Conservation (phyloP, 2,329 filamentous ascomycete genomes). For the Orbilia blumenaviensis region DNA sequence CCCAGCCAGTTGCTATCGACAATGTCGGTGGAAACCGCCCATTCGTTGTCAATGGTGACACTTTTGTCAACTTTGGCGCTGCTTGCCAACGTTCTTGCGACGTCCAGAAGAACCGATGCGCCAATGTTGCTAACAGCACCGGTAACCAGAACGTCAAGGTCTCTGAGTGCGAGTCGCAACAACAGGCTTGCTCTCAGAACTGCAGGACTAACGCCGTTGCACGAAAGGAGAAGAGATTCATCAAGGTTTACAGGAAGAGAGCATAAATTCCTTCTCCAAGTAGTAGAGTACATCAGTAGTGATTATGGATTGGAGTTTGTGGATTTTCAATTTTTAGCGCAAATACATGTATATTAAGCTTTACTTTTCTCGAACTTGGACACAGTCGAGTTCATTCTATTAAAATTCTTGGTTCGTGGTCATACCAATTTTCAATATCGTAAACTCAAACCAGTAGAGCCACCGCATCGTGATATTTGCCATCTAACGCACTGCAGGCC, state of each 20-base stretch:
- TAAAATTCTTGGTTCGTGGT: slow-evolving; percentile 37
- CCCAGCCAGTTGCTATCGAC: slow-evolving; percentile 66
- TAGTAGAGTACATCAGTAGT: not conserved
- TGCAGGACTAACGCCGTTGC: slow-evolving; percentile 19
- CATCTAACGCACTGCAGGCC: no score
- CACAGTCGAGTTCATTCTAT: slow-evolving; percentile 35
- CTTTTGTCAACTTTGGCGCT: slow-evolving; percentile 67
- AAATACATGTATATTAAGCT: slow-evolving; percentile 44
- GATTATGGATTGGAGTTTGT: slow-evolving; percentile 14
- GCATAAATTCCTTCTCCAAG: slow-evolving; percentile 5
- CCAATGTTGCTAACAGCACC: slow-evolving; percentile 67
- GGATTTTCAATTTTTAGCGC: not conserved
- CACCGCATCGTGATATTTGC: no score
- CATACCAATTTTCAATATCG: slow-evolving; percentile 1
- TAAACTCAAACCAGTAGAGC: no score
- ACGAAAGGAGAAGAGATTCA: slow-evolving; percentile 30
- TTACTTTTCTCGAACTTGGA: slow-evolving; percentile 30
- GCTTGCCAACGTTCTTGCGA: slow-evolving; percentile 71
- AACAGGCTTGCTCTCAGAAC: slow-evolving; percentile 61
- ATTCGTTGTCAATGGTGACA: slow-evolving; percentile 68
- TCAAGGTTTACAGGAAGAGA: slow-evolving; percentile 39
- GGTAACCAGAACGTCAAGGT: slow-evolving; percentile 61
- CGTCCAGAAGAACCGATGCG: slow-evolving; percentile 71
- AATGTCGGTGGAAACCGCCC: slow-evolving; percentile 66
- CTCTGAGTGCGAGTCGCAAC: slow-evolving; percentile 68